Conservation (phyloP, 305 asterid species). For the Fraxinus albicans region DNA sequence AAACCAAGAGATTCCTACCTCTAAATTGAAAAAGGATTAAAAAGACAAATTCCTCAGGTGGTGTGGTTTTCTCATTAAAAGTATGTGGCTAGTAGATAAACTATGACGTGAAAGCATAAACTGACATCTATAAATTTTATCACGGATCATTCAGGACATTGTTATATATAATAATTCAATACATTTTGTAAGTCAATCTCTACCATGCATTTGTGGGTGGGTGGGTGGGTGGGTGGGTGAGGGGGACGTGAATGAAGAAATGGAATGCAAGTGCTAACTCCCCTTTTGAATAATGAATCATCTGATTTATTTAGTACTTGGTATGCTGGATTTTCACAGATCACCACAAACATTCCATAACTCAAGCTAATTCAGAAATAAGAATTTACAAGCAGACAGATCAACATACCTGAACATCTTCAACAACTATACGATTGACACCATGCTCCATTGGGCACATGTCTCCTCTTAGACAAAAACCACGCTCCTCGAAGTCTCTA, state of each 20-base stretch:
- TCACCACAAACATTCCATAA: conserved; percentile 9
- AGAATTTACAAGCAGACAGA: conserved; percentile 4
- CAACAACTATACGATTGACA: conserved; percentile 88
- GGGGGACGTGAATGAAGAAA: background rate
- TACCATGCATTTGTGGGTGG: background rate
- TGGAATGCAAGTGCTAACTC: background rate
- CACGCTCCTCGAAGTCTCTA: conserved; percentile 98
- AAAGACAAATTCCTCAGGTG: background rate
- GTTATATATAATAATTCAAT: background rate
- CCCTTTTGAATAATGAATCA: conserved; percentile 2
- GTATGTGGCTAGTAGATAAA: background rate
- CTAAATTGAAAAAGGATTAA: background rate
- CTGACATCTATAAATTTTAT: background rate
- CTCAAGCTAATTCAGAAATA: conserved; percentile 6
- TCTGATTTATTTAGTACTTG: background rate
- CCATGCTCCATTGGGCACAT: conserved; percentile 99
- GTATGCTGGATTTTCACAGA: background rate
- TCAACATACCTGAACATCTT: conserved; percentile 89
- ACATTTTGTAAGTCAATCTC: background rate
- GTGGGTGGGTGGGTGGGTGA: no score
- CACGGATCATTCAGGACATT: conserved; percentile 1
- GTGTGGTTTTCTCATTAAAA: background rate
- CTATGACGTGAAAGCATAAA: background rate
- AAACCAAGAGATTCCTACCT: background rate
- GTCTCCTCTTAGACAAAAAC: conserved; percentile 98